phyloP scores from a whole-genome alignment of 2,329 filamentous ascomycete genomes.

The Clarireedia paspali region DNA sequence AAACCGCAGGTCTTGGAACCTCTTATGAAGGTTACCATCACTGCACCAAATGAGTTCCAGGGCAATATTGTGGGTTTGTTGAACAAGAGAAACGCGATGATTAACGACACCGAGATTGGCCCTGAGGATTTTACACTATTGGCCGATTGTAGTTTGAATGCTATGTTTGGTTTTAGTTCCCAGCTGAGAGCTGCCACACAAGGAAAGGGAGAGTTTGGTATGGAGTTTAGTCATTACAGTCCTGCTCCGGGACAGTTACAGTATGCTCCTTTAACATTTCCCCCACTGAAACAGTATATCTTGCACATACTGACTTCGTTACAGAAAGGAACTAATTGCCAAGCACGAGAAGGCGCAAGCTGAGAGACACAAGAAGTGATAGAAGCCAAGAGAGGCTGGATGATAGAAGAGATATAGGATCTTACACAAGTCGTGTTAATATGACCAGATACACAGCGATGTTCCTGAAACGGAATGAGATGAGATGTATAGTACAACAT shows the following conservation, averaged over 20 bases:
- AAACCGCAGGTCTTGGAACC: conserved; percentile 85
- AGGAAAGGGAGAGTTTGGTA: conserved; percentile 96
- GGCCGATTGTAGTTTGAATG: conserved; percentile 87
- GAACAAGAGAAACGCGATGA: conserved; percentile 94
- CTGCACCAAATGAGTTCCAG: conserved; percentile 94
- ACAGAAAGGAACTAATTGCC: conserved; percentile 54
- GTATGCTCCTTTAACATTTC: conserved; percentile 44
- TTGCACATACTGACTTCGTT: background rate
- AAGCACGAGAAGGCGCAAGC: conserved; percentile 61
- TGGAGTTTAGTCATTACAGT: conserved; percentile 98
- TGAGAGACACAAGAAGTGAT: conserved; percentile 37
- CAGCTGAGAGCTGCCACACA: conserved; percentile 89
- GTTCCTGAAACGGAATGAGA: too few relatives aligned
- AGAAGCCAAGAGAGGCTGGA: background rate
- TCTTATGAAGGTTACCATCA: conserved; percentile 96
- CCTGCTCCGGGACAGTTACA: conserved; percentile 82
- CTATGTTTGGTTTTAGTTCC: conserved; percentile 96
- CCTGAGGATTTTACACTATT: conserved; percentile 88
- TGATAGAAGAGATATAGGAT: too few relatives aligned
- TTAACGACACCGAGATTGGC: conserved; percentile 91
- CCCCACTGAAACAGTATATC: background rate
- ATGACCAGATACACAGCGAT: too few relatives aligned
- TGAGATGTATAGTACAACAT: too few relatives aligned
- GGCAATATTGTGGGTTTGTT: conserved; percentile 89
- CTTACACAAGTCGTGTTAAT: too few relatives aligned